Evolutionary conservation across 2,329 filamentous ascomycete genomes (phyloP), one percentile per base, ranked within the genome.

Genomic region (Cladosporium sp.): DNA sequence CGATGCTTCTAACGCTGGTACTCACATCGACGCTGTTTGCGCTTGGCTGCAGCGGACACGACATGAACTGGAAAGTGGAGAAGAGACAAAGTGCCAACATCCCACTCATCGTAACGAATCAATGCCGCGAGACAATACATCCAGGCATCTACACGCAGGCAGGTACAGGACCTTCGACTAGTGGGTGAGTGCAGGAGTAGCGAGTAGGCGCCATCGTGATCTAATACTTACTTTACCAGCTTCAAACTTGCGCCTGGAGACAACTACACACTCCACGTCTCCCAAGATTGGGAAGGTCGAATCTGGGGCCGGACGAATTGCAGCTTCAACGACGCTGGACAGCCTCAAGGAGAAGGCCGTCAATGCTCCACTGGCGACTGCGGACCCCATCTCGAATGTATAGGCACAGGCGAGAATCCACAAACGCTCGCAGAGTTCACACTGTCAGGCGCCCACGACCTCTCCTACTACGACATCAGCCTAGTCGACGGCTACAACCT

Each of bases 261-360:
- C 34, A 84, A 80, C 55, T 82, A 73, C 60, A 80, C 81, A 40
- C 75, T 91, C 60, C 84, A 80, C 54, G 88, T 94, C 22, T 83
- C 85, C 10, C 77, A 81, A 50, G 83, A 90, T 64, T 95, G 90
- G 90, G 86, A 89, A 69, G 90, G 90, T 9, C 83, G 90, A 55
- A 78, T 94, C 25, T 94, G 90, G 90, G 90, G 86, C 12, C 80
- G 90, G 55, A 93, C 90, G 17, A 94, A 94, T 69, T 95, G 90
- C 74, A 89, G 83, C 37, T 90, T 91, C 71, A 84, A 86, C 64
- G 77, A 77, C 15, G 80, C 84, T 48, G 87, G 86, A 1, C 84
- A 79, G 52, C 72, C 73, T 20, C 76, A 74, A 59, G 71, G 74
- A 28, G 71, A 75, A 64, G 77, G 77, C 35, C 68, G 71, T n/a